Conservation (phyloP, 768 basidiomycete genomes). For the Pisolithus tinctorius region DNA sequence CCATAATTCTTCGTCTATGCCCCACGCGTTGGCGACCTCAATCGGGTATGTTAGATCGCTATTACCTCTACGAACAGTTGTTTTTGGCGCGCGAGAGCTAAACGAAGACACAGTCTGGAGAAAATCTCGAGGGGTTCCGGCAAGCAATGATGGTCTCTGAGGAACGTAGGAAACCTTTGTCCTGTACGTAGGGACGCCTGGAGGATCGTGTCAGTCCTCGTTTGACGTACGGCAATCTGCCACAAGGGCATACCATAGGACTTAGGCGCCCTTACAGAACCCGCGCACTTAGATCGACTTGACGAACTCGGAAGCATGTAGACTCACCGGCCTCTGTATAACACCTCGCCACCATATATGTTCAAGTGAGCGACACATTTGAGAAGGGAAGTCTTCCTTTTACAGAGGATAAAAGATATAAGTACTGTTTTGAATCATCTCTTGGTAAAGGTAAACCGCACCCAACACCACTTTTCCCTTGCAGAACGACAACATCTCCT, state of each 20-base stretch:
- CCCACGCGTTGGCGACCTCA: conserved; percentile 58
- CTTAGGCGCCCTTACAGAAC: conserved; percentile 38
- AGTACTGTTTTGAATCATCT: no score
- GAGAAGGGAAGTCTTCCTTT: conserved; percentile 64
- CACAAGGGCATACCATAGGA: conserved; percentile 35
- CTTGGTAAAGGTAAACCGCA: conserved; percentile 11
- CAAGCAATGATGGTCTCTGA: conserved; percentile 80
- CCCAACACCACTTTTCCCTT: conserved; percentile 77
- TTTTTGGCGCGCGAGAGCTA: conserved; percentile 31
- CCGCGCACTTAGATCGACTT: background rate
- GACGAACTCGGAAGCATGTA: background rate
- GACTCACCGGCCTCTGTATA: conserved; percentile 62
- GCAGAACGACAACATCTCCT: conserved; percentile 73
- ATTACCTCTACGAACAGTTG: conserved; percentile 3
- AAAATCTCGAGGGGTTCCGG: conserved; percentile 74
- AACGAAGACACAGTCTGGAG: conserved; percentile 51
- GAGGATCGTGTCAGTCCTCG: background rate
- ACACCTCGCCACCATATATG: conserved; percentile 58
- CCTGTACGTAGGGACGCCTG: conserved; percentile 73
- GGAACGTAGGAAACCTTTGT: conserved; percentile 82
- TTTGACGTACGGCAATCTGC: background rate
- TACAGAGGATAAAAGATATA: background rate
- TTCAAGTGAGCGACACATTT: conserved; percentile 82
- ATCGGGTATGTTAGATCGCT: conserved; percentile 33
- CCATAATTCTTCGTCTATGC: conserved; percentile 65